Percentiles rank a stretch among this genome's conserved stretches.
Conservation (phyloP, 257 asterid genomes). For the Solanum paucissectum region DNA sequence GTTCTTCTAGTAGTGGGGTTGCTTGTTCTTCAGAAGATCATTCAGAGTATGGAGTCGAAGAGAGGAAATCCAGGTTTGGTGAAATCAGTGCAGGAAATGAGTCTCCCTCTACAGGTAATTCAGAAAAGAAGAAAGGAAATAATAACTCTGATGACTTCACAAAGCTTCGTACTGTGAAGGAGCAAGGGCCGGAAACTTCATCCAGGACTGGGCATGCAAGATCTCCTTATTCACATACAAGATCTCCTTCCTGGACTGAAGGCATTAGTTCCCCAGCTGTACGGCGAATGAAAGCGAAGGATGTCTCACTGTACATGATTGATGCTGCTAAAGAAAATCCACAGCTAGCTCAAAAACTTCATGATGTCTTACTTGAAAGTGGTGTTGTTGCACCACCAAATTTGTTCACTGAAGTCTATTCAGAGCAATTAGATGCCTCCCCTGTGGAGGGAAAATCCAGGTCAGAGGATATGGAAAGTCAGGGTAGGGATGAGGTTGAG, state of each 20-base stretch:
- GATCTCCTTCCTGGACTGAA: conserved; percentile 99
- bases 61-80: conserved; percentile 13
- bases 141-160: conserved; percentile 16
- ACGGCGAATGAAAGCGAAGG: conserved; percentile 69
- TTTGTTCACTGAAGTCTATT: conserved; percentile 64
- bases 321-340: conserved; percentile 97
- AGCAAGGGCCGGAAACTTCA: conserved; percentile 21
- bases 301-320: conserved; percentile 86
- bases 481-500: conserved; percentile 19
- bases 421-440: conserved; percentile 33
- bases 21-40: conserved; percentile 27
- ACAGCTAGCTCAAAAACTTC: conserved; percentile 86
- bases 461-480: conserved; percentile 25
- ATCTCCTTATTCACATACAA: conserved; percentile 43
- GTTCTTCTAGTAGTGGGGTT: conserved; percentile 34
- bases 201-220: conserved; percentile 27
- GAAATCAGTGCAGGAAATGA: conserved; percentile 24
- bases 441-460: conserved; percentile 23
- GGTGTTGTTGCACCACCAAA: conserved; percentile 94
- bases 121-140: conserved; percentile 5
- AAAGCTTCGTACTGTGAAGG: conserved; percentile 21
- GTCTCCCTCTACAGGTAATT: conserved; percentile 14
- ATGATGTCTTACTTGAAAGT: conserved; percentile 84
- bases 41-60: conserved; percentile 13
- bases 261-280: conserved; percentile 86